phyloP scores from a whole-genome alignment of 1,284 basidiomycete species.

The Apiotrichum akiyoshidainum region DNA sequence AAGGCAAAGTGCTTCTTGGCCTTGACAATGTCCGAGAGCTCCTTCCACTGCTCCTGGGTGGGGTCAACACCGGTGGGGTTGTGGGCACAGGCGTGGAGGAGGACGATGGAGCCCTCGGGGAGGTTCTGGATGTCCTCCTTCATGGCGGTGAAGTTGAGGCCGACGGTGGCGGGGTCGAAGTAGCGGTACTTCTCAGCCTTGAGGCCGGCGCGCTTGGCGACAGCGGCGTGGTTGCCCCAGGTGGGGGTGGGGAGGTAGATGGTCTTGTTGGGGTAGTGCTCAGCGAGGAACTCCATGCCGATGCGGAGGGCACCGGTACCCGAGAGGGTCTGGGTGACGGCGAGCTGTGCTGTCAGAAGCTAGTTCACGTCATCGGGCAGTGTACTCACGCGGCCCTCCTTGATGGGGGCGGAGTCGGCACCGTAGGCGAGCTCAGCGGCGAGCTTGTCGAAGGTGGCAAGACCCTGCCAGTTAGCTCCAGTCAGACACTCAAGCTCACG shows the following conservation, averaged over 20 bases:
- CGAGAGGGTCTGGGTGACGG: constrained; percentile 93
- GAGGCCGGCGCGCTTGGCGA: constrained; percentile 84
- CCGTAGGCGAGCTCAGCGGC: constrained; percentile 93
- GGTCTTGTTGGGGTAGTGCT: constrained; percentile 84
- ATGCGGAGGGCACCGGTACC: constrained; percentile 97
- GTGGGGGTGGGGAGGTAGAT: constrained; percentile 94
- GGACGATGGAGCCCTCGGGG: constrained; percentile 52
- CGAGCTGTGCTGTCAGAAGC: constrained; percentile 59
- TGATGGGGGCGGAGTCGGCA: constrained; percentile 69
- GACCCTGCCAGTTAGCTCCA: constrained; percentile 51
- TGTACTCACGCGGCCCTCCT: constrained; percentile 68
- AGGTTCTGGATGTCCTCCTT: constrained; percentile 72
- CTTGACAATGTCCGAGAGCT: constrained; percentile 82
- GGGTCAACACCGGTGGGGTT: constrained; percentile 99
- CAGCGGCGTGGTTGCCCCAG: constrained; percentile 94
- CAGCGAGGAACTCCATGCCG: constrained; percentile 82
- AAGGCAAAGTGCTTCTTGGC: constrained; percentile 58
- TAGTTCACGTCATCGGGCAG: not conserved
- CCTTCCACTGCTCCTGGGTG: constrained; percentile 86
- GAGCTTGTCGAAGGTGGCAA: constrained; percentile 79
- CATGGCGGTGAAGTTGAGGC: constrained; percentile 87
- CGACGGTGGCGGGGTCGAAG: constrained; percentile 91
- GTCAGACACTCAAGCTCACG: constrained; percentile 20
- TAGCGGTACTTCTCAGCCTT: constrained; percentile 77
- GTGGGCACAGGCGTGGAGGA: constrained; percentile 20